Conservation (phyloP, 495 filamentous ascomycete species). For the Penicillium soppii region DNA sequence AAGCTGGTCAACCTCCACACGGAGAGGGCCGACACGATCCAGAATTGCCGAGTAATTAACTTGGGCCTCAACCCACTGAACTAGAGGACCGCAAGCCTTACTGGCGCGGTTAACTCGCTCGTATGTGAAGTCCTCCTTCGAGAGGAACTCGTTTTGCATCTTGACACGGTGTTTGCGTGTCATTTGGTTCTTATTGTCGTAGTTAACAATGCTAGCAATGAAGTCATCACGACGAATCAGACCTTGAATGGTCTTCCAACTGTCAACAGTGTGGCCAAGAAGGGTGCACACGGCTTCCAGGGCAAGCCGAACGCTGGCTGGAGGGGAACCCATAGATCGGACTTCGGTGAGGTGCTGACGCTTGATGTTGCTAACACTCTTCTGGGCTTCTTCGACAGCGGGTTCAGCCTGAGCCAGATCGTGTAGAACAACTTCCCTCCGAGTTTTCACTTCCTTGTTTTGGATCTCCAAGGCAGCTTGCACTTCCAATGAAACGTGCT, state of each 20-base stretch:
- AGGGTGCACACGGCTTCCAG: conserved; percentile 94
- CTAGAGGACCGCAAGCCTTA: conserved; percentile 94
- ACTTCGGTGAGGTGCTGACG: conserved; percentile 96
- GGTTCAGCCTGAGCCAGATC: conserved; percentile 92
- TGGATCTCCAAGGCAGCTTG: conserved; percentile 84
- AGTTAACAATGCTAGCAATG: conserved; percentile 96
- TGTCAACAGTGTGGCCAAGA: conserved; percentile 83
- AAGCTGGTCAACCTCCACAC: conserved; percentile 83
- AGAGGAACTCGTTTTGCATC: conserved; percentile 91
- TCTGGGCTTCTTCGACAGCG: conserved; percentile 87
- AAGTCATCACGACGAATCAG: conserved; percentile 92
- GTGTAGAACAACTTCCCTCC: conserved; percentile 78
- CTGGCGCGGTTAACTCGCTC: conserved; percentile 93
- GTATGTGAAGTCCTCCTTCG: conserved; percentile 91
- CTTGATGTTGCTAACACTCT: conserved; percentile 97
- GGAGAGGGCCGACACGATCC: conserved; percentile 88
- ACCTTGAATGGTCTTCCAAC: conserved; percentile 86
- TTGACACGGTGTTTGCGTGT: conserved; percentile 73
- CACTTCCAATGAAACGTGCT: conserved; percentile 81
- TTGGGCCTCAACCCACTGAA: conserved; percentile 97
- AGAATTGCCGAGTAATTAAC: conserved; percentile 97
- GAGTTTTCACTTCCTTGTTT: conserved; percentile 80
- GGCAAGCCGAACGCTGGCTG: conserved; percentile 83
- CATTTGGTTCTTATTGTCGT: conserved; percentile 96
- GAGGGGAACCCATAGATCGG: conserved; percentile 90